Percentiles rank a stretch among this genome's conserved stretches.
Evolutionary conservation across 768 basidiomycete genomes (phyloP).

Genomic region (Xerocomus potaroensis): DNA sequence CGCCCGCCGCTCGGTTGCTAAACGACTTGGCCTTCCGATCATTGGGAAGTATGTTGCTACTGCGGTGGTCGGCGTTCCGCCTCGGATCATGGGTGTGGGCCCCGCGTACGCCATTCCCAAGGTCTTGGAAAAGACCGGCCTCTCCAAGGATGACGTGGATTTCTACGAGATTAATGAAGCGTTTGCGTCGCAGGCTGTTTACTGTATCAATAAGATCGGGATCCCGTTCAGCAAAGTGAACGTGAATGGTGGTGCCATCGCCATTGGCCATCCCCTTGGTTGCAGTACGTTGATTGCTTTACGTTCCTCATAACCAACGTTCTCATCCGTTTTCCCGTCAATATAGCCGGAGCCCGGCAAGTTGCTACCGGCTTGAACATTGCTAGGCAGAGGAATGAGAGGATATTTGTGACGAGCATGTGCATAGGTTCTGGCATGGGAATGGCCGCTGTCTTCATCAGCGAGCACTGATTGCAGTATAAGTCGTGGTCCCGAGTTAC

Average conservation of each 20-base stretch:
- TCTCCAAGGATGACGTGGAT: slow-evolving; percentile 70
- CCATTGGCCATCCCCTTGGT: slow-evolving; percentile 84
- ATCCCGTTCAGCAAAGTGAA: slow-evolving; percentile 81
- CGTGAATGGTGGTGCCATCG: slow-evolving; percentile 83
- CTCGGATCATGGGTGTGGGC: slow-evolving; percentile 88
- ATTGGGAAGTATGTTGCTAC: slow-evolving; percentile 80
- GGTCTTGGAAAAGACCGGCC: slow-evolving; percentile 60
- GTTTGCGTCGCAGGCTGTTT: slow-evolving; percentile 81
- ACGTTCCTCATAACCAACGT: background rate
- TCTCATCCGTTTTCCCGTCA: slow-evolving; percentile 6
- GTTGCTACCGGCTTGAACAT: slow-evolving; percentile 81
- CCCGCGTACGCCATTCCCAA: slow-evolving; percentile 86
- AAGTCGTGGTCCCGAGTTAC: too few species aligned
- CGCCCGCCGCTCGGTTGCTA: slow-evolving; percentile 72
- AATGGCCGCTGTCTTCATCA: slow-evolving; percentile 84
- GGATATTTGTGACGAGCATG: slow-evolving; percentile 88
- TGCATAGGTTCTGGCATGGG: slow-evolving; percentile 90
- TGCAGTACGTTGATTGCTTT: slow-evolving; percentile 53
- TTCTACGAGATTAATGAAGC: slow-evolving; percentile 94
- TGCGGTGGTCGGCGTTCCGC: slow-evolving; percentile 73
- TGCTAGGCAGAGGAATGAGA: slow-evolving; percentile 69
- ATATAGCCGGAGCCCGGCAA: slow-evolving; percentile 75
- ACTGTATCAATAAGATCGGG: slow-evolving; percentile 62
- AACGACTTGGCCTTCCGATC: slow-evolving; percentile 80
- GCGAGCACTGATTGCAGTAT: slow-evolving; percentile 79